Evolutionary conservation across 2,329 filamentous ascomycete species (phyloP).

Genomic region (Lasiodiplodia gonubiensis): DNA sequence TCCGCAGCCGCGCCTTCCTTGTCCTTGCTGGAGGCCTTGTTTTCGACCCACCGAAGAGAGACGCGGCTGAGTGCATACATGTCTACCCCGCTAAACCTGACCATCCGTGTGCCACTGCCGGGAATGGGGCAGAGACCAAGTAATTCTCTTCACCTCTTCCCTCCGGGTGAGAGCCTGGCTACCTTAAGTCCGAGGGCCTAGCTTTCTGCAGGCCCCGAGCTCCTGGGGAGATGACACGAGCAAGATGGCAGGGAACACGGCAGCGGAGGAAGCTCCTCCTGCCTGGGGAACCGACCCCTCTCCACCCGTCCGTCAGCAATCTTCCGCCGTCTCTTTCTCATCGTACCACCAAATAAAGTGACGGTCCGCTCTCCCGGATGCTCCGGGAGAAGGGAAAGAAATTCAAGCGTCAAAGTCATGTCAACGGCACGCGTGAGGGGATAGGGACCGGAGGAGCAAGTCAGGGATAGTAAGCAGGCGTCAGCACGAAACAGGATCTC

Average conservation of each 20-base stretch:
- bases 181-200: slow-evolving; percentile 9
- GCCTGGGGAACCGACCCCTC: neutral
- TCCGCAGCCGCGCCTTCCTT: neutral
- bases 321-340: neutral
- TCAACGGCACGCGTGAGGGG: neutral
- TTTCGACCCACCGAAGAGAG: neutral
- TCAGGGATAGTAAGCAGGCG: slow-evolving; percentile 23
- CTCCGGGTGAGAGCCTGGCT: neutral
- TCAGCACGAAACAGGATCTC: slow-evolving; percentile 2
- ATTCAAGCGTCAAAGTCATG: neutral
- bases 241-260: neutral
- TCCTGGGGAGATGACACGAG: neutral
- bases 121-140: neutral
- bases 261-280: neutral
- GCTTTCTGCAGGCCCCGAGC: too few species aligned
- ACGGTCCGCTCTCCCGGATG: neutral
- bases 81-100: neutral
- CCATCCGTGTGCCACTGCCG: neutral
- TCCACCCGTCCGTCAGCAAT: neutral
- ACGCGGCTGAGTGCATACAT: slow-evolving; percentile 10
- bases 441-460: neutral
- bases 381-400: neutral
- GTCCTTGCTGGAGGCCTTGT: neutral
- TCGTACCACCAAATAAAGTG: neutral
- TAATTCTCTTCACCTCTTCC: neutral